Conservation (phyloP, 2,329 filamentous ascomycete genomes). For the Mollisia scopiformis region DNA sequence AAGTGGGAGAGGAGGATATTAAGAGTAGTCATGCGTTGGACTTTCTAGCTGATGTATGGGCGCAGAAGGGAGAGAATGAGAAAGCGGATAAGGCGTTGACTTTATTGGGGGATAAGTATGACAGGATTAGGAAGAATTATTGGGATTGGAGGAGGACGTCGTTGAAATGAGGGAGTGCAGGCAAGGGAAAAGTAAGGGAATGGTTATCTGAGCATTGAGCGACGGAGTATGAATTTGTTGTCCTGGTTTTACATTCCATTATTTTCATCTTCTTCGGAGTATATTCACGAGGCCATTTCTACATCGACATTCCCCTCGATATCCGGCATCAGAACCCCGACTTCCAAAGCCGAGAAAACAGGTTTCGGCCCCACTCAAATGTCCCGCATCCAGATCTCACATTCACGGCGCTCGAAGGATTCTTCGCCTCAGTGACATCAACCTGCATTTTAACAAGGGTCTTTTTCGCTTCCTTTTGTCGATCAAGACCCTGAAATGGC, state of each 20-base stretch:
- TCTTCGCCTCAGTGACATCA: neutral
- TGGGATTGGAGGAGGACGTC: slow-evolving; percentile 73
- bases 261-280: neutral
- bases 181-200: neutral
- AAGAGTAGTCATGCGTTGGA: slow-evolving; percentile 71
- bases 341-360: neutral
- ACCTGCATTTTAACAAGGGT: neutral
- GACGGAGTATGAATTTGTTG: neutral
- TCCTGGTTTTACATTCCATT: neutral
- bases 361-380: neutral
- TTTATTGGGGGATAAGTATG: slow-evolving; percentile 81
- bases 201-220: neutral
- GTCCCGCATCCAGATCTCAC: neutral
- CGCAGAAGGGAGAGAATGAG: slow-evolving; percentile 56
- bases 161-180: slow-evolving; percentile 16
- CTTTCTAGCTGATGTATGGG: slow-evolving; percentile 68
- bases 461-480: neutral
- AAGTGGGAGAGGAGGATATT: slow-evolving; percentile 52
- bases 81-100: slow-evolving; percentile 72
- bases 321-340: neutral
- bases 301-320: no score
- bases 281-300: no score
- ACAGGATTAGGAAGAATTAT: slow-evolving; percentile 88
- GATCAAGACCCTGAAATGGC: neutral
- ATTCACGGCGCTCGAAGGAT: neutral